A percentile compares a stretch with the other conserved stretches of the same genome.
phyloP scores from a whole-genome alignment of 495 filamentous ascomycete species.

The Trichoderma gamsii region DNA sequence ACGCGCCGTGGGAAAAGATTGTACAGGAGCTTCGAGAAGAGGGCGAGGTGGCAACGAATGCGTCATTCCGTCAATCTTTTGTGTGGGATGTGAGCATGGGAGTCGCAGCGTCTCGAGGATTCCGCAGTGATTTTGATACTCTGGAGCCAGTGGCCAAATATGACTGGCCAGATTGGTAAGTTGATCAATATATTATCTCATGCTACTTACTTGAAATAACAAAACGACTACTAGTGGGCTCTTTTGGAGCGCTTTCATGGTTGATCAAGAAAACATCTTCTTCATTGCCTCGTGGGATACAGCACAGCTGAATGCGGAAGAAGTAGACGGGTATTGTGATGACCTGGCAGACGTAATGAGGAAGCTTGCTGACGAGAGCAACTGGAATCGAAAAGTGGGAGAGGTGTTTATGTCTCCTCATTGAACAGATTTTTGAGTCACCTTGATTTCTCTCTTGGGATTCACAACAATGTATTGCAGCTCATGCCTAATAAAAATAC shows the following conservation, averaged over 20 bases:
- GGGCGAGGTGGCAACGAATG: slow-evolving; percentile 18
- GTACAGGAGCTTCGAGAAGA: slow-evolving; percentile 22
- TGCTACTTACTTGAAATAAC: neutral
- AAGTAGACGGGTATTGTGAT: slow-evolving; percentile 18
- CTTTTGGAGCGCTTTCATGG: slow-evolving; percentile 23
- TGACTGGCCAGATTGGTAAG: slow-evolving; percentile 25
- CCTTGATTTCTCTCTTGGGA: no score
- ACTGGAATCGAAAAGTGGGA: slow-evolving; percentile 14
- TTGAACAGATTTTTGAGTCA: no score
- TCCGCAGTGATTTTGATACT: slow-evolving; percentile 12
- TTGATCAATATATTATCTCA: neutral
- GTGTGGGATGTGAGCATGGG: slow-evolving; percentile 22
- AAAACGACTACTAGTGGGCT: slow-evolving; percentile 17
- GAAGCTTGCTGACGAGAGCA: slow-evolving; percentile 10
- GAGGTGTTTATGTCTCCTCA: slow-evolving; percentile 11
- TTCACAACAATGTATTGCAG: no score
- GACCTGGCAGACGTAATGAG: slow-evolving; percentile 13
- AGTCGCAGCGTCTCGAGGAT: slow-evolving; percentile 8
- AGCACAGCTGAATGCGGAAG: slow-evolving; percentile 20
- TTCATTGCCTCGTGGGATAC: slow-evolving; percentile 25
- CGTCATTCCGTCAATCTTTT: slow-evolving; percentile 21
- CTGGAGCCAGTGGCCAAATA: slow-evolving; percentile 18
- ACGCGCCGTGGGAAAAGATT: slow-evolving; percentile 22
- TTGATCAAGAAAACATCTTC: slow-evolving; percentile 20
- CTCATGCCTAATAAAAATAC: no score